Percentiles rank a stretch among this genome's conserved stretches.
Evolutionary conservation across 1,284 basidiomycete genomes (phyloP).

Genomic region (Stereum hirsutum): DNA sequence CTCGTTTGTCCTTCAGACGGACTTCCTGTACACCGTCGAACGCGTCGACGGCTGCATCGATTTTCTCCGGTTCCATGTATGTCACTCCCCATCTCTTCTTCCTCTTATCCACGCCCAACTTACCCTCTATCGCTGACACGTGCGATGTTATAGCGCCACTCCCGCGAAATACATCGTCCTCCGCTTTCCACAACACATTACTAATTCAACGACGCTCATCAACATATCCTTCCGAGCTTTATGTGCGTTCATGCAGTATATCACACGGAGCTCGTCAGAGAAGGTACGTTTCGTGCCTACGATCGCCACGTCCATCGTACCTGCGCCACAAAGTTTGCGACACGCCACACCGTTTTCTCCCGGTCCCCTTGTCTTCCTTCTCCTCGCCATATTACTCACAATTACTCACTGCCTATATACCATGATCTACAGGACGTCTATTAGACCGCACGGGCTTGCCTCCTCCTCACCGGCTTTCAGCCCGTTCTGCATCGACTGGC

Average conservation of each 20-base stretch:
- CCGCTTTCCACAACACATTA: constrained; percentile 93
- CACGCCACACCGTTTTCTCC: too few species aligned
- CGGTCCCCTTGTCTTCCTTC: too few species aligned
- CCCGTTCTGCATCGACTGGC: constrained; percentile 62
- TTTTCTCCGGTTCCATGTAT: constrained; percentile 77
- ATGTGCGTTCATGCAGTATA: constrained; percentile 63
- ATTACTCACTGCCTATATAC: too few species aligned
- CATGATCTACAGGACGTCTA: constrained; percentile 56
- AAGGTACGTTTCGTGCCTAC: too few species aligned
- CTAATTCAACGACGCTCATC: constrained; percentile 90
- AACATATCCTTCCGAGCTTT: constrained; percentile 89
- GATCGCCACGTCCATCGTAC: too few species aligned
- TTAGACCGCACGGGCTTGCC: constrained; percentile 71
- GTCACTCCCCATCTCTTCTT: constrained; percentile 26
- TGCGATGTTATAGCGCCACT: constrained; percentile 61
- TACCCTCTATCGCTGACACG: background rate
- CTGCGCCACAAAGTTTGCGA: too few species aligned
- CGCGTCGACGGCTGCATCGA: constrained; percentile 88
- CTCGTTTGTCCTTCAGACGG: constrained; percentile 77
- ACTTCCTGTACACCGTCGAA: constrained; percentile 91
- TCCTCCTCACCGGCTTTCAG: constrained; percentile 83
- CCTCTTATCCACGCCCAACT: background rate
- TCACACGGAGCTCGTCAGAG: constrained; percentile 64
- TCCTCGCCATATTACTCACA: too few species aligned
- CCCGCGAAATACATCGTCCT: constrained; percentile 86